Conservation (phyloP, 1,284 basidiomycete species). For the Puccinia coronata region DNA sequence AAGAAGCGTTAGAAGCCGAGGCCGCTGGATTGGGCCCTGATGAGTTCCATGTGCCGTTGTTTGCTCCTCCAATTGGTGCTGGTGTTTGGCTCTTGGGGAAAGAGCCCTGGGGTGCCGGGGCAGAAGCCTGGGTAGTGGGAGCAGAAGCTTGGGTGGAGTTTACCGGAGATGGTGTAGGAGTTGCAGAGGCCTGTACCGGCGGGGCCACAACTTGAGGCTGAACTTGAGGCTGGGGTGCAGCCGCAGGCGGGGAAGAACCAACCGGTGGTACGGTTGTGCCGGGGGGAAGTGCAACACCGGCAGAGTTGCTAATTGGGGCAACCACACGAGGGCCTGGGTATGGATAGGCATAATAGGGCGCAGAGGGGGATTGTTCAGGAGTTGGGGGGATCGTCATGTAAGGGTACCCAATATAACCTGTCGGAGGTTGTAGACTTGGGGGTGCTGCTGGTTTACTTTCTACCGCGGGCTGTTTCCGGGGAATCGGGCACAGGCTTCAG, state of each 20-base stretch:
- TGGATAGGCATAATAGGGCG: not conserved
- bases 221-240: not conserved
- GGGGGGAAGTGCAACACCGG: not conserved
- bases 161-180: no score
- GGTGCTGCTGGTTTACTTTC: not conserved
- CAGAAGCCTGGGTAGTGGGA: not conserved
- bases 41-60: not conserved
- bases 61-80: not conserved
- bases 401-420: constrained; percentile 3
- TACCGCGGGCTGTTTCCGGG: not conserved
- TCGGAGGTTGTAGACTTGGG: not conserved
- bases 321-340: not conserved
- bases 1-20: not conserved
- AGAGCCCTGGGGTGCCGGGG: not conserved
- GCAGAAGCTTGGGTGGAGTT: not conserved
- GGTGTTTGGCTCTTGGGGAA: not conserved
- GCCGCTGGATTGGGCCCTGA: not conserved
- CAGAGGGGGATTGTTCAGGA: not conserved
- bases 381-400: not conserved
- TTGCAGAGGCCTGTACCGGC: not conserved
- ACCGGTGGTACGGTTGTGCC: not conserved
- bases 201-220: not conserved
- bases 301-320: not conserved
- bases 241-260: not conserved
- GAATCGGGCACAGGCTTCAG: not conserved